Conservation (phyloP, 495 filamentous ascomycete species). For the Hypoxylon perforatum region DNA sequence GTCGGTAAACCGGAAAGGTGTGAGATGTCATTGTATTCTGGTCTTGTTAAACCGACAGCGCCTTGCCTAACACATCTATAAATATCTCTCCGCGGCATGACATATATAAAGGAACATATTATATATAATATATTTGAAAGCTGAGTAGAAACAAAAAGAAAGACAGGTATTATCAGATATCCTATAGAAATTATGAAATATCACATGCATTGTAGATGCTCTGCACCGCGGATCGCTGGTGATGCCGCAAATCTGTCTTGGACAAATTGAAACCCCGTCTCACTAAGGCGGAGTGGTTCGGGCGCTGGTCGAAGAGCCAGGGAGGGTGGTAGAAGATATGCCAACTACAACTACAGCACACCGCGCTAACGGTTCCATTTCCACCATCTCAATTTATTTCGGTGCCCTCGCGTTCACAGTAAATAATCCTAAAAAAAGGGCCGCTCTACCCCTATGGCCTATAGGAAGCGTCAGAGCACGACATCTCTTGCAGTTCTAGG, state of each 20-base stretch:
- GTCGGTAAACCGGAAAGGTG: slow-evolving; percentile 5
- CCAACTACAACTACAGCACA: not conserved
- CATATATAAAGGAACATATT: no score
- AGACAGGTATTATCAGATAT: not conserved
- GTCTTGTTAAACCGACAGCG: not conserved
- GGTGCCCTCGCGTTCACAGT: not conserved
- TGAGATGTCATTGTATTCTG: not conserved
- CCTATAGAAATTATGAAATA: slow-evolving; percentile 21
- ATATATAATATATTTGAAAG: not conserved
- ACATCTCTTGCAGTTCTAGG: not conserved
- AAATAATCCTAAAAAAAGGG: slow-evolving; percentile 3
- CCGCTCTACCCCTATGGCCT: not conserved
- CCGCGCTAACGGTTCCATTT: slow-evolving; percentile 1
- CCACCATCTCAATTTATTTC: not conserved
- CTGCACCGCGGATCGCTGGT: slow-evolving; percentile 13
- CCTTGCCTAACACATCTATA: slow-evolving; percentile 7
- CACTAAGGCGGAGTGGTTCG: slow-evolving; percentile 7
- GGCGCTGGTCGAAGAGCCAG: no score
- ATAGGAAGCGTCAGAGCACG: slow-evolving; percentile 4
- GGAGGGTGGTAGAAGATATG: not conserved
- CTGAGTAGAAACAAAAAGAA: no score
- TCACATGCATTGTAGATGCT: slow-evolving; percentile 8
- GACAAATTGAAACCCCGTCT: slow-evolving; percentile 7
- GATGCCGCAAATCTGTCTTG: slow-evolving; percentile 25
- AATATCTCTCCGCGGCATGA: not conserved